Conservation (phyloP, 1,139 yeast species). For the Hyphopichia pseudoburtonii region DNA sequence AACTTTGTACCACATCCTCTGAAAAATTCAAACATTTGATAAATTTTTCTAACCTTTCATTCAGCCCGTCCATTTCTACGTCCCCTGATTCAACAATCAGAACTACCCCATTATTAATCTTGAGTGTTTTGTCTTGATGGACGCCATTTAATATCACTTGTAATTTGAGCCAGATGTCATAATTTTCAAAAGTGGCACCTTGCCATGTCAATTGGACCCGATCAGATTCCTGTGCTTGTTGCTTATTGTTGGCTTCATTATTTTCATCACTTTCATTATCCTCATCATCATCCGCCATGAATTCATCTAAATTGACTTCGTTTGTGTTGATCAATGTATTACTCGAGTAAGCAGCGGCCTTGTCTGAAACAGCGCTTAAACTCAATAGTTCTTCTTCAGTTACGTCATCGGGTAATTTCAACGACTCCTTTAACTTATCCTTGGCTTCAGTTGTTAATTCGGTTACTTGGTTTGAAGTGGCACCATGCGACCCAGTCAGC, state of each 20-base stretch:
- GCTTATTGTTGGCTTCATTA: conserved; percentile 5
- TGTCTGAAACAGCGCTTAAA: conserved; percentile 29
- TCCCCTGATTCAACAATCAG: conserved; percentile 12
- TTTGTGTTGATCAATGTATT: conserved; percentile 17
- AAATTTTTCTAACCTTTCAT: conserved; percentile 13
- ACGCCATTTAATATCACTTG: too few species aligned
- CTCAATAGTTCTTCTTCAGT: conserved; percentile 43
- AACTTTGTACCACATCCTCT: conserved; percentile 29
- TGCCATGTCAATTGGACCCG: too few species aligned
- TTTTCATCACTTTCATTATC: conserved; percentile 8
- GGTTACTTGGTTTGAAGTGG: background rate
- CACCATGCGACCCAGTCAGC: background rate
- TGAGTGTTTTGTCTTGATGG: too few species aligned
- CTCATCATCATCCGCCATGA: conserved; percentile 17
- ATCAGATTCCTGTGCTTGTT: too few species aligned
- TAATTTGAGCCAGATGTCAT: too few species aligned
- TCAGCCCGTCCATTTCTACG: conserved; percentile 21
- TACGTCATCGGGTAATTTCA: conserved; percentile 36
- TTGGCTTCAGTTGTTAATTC: conserved; percentile 17
- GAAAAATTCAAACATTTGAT: conserved; percentile 28
- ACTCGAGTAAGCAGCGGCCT: conserved; percentile 10
- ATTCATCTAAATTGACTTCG: conserved; percentile 21
- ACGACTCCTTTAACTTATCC: conserved; percentile 34
- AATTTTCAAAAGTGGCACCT: too few species aligned
- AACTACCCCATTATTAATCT: too few species aligned